These are phyloP conservation scores for Porodaedalea pini DNA, from an alignment of 1,284 basidiomycete genomes.

Conservation along the genomic window DNA sequence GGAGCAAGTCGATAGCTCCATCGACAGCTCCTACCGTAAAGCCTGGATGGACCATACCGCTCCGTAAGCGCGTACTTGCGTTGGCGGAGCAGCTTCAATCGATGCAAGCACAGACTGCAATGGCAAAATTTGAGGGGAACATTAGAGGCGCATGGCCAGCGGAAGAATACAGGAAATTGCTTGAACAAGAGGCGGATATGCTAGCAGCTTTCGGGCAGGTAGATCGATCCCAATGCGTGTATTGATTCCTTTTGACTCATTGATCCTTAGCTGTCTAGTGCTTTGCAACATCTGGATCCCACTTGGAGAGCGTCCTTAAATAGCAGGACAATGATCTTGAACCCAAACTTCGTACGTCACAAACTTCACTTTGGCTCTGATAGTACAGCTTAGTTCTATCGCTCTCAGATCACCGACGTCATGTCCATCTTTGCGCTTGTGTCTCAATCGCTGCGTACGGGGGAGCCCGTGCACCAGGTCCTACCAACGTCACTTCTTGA, in stretches of 20 bases:
- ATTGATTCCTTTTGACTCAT: constrained; percentile 3
- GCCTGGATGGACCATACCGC: constrained; percentile 30
- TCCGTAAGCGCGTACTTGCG: constrained; percentile 23
- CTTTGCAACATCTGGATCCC: constrained; percentile 39
- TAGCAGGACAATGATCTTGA: constrained; percentile 42
- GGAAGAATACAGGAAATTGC: constrained; percentile 43
- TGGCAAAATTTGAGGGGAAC: constrained; percentile 46
- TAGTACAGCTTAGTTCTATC: background rate
- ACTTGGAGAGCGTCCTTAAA: constrained; percentile 37
- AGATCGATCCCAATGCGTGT: constrained; percentile 13
- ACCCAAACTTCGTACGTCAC: constrained; percentile 44
- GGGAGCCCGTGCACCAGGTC: constrained; percentile 44
- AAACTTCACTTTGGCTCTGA: background rate
- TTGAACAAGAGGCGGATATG: constrained; percentile 42
- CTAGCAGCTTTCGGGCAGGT: constrained; percentile 41
- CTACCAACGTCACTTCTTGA: constrained; percentile 43
- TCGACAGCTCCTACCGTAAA: constrained; percentile 38
- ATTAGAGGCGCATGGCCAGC: constrained; percentile 49
- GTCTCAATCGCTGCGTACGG: constrained; percentile 45
- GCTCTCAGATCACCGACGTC: constrained; percentile 40
- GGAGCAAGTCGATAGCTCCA: constrained; percentile 13
- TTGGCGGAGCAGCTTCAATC: constrained; percentile 37
- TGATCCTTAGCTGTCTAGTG: constrained; percentile 36
- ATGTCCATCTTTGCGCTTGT: constrained; percentile 43
- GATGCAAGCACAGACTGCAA: constrained; percentile 35